These are phyloP conservation scores for Fusarium subglutinans DNA, from an alignment of 2,329 filamentous ascomycete genomes.

Conservation along the genomic window DNA sequence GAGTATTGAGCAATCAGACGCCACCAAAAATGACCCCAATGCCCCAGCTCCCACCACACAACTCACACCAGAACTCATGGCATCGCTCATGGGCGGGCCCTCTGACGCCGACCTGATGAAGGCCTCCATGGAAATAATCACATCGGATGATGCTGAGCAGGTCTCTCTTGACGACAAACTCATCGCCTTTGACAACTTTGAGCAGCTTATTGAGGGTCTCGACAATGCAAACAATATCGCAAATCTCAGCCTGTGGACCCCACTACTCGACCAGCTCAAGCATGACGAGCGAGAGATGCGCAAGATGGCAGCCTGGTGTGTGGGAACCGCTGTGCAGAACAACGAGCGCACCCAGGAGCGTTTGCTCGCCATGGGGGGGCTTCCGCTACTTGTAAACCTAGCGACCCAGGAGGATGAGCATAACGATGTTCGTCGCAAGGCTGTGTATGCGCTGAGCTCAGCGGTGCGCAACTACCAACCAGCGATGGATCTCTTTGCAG, in stretches of 20 bases:
- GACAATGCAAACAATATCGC: constrained; percentile 98
- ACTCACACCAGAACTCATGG: constrained; percentile 76
- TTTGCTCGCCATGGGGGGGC: constrained; percentile 68
- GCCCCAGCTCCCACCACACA: constrained; percentile 48
- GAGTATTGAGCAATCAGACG: constrained; percentile 65
- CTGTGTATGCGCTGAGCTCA: constrained; percentile 87
- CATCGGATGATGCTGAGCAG: constrained; percentile 63
- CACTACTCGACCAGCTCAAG: constrained; percentile 75
- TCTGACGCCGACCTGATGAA: constrained; percentile 94
- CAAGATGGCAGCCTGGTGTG: constrained; percentile 91
- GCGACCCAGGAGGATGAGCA: constrained; percentile 68
- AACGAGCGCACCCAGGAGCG: constrained; percentile 87
- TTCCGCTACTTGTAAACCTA: constrained; percentile 75
- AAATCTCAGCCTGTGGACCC: constrained; percentile 81
- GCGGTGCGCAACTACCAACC: constrained; percentile 91
- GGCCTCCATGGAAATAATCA: constrained; percentile 80
- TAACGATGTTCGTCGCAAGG: constrained; percentile 80
- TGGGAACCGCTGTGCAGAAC: constrained; percentile 96
- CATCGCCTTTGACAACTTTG: constrained; percentile 92
- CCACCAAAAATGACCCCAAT: constrained; percentile 44
- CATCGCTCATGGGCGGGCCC: constrained; percentile 81
- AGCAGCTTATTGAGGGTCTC: constrained; percentile 89
- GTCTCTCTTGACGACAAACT: constrained; percentile 79
- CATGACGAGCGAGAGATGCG: constrained; percentile 77
- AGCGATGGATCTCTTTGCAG: constrained; percentile 74